phyloP scores from a whole-genome alignment of 345 rosid species.

The Hypericum androsaemum region DNA sequence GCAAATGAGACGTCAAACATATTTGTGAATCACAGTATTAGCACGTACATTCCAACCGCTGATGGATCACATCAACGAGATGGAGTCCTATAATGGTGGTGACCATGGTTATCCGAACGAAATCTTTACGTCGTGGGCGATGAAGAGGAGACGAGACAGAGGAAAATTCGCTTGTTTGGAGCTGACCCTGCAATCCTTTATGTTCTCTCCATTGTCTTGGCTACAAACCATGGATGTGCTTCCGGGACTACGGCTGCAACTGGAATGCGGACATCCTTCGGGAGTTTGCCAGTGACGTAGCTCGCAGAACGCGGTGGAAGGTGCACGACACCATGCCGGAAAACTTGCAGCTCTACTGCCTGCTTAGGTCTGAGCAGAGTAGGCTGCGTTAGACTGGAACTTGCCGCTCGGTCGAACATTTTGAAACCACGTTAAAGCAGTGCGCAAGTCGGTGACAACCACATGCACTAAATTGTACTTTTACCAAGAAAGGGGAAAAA shows the following conservation, averaged over 20 bases:
- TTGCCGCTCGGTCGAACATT: too few species aligned
- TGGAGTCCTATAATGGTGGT: constrained; percentile 84
- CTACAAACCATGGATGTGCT: constrained; percentile 78
- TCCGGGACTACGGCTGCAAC: constrained; percentile 89
- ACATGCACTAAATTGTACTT: too few species aligned
- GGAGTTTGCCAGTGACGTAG: constrained; percentile 72
- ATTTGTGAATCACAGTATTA: too few species aligned
- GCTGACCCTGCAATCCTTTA: constrained; percentile 76
- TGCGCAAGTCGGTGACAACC: too few species aligned
- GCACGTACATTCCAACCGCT: constrained; percentile 68
- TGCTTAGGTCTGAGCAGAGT: constrained; percentile 67
- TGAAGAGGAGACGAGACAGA: constrained; percentile 55
- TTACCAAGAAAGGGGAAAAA: too few species aligned
- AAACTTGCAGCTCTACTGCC: constrained; percentile 56
- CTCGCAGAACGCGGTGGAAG: constrained; percentile 84
- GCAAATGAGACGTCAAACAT: too few species aligned
- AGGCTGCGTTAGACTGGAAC: constrained; percentile 88
- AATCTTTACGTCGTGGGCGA: constrained; percentile 96
- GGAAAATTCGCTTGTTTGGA: constrained; percentile 60
- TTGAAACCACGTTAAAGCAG: too few species aligned
- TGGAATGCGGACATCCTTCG: constrained; percentile 78
- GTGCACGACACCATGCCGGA: constrained; percentile 77
- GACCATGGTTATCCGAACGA: constrained; percentile 87
- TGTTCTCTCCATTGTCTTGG: constrained; percentile 81
- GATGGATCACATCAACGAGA: constrained; percentile 75